Conservation (phyloP, 2,329 filamentous ascomycete species). For the Hymenoscyphus albidus region DNA sequence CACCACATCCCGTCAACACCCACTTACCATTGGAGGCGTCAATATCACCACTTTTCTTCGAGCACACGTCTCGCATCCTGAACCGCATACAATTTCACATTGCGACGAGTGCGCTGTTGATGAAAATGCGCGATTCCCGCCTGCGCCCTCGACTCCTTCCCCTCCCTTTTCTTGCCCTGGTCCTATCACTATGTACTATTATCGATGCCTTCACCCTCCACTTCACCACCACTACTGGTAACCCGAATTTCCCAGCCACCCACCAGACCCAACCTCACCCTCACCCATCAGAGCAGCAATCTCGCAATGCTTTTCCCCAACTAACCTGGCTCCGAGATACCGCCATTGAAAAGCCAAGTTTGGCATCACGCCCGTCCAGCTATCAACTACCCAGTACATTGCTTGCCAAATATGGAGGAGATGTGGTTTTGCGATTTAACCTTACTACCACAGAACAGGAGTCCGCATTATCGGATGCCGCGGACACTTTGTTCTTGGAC, state of each 20-base stretch:
- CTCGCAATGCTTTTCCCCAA: conserved; percentile 42
- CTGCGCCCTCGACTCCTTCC: conserved; percentile 10
- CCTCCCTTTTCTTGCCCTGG: neutral
- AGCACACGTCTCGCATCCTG: neutral
- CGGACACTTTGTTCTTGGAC: conserved; percentile 75
- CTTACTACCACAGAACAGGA: conserved; percentile 67
- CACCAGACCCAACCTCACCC: conserved; percentile 7
- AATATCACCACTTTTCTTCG: neutral
- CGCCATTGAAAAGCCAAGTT: conserved; percentile 41
- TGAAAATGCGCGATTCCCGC: conserved; percentile 14
- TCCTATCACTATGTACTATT: conserved; percentile 12
- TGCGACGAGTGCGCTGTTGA: conserved; percentile 7
- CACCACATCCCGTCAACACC: too few relatives aligned
- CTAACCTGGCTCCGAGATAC: conserved; percentile 49
- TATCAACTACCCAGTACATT: conserved; percentile 35
- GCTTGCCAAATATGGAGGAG: conserved; percentile 60
- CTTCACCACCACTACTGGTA: conserved; percentile 12
- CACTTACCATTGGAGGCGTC: neutral
- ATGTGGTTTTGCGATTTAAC: conserved; percentile 89
- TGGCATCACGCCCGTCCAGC: conserved; percentile 22
- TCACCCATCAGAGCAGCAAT: conserved; percentile 11
- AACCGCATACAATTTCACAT: conserved; percentile 1
- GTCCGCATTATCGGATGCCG: conserved; percentile 65
- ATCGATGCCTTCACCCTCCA: conserved; percentile 20
- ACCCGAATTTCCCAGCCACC: conserved; percentile 6